Base-by-base conservation (phyloP, 352 stramenopile species). In the Pythium coloratum region DNA sequence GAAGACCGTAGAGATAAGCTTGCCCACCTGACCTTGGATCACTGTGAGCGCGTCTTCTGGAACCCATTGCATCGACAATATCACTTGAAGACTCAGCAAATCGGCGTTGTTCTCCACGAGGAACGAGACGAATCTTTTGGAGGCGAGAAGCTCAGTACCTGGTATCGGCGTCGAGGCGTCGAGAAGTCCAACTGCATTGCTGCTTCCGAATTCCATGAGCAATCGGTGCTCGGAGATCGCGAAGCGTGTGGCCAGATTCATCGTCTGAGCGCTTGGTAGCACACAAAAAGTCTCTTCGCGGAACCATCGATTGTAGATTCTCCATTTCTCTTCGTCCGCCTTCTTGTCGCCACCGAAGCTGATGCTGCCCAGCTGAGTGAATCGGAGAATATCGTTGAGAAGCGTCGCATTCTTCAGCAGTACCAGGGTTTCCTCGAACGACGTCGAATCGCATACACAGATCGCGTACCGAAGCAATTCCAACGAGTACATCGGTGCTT, bases 111-210 rank as follows among this genome's bases (percentile, higher is more conserved):
- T 81, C 44, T 89, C 82, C 13, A 90, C 74, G 0, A 92, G 66
- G 57, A 87, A 91, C 38, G 82, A 87, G 0, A 92, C 70, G 40
- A 85, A 88, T 6, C 82, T 77, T 26, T 90, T 92, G 0, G 82
- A 91, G 33, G 81, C 62, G 33, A 88, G 71, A 24, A 73, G 68
- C 18, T 91, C 79, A n/a, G 73, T 59, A 30, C n/a, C 28, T 18
- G 56, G 28, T 6, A 75, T 76, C 33, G 40, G n/a, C 18, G 20
- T 36, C 8, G 49, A 60, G 12, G 54, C 12, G 46, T 69, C 60
- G 1, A 33, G 42, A 13, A 76, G 24, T n/a, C 69, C 69, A 4
- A 76, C 54, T 3, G 69, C 55, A 8, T 51, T 61, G 14, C 0
- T 64, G 30, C 68, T 57, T 12, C n/a, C 55, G 47, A 75, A 33